A percentile compares a stretch with the other conserved stretches of the same genome.
Evolutionary conservation across 352 stramenopile genomes (phyloP).

Genomic region (Pythium phragmiticola): DNA sequence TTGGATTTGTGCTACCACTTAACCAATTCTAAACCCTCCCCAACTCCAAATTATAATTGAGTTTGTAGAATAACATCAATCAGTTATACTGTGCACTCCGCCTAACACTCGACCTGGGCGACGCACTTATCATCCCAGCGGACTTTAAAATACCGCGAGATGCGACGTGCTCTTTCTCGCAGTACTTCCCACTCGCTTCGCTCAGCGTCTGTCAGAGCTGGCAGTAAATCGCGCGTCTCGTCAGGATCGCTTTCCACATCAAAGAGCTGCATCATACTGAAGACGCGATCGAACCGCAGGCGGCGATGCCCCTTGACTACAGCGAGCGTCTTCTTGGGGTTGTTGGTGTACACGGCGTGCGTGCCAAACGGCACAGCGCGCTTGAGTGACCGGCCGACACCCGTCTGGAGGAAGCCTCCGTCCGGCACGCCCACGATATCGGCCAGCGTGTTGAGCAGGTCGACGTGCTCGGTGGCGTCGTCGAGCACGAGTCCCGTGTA

Average conservation of each 20-base stretch:
- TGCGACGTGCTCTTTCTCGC: constrained; percentile 31
- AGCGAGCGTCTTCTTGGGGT: constrained; percentile 44
- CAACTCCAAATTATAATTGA: neutral
- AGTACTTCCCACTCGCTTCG: constrained; percentile 14
- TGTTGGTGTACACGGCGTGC: constrained; percentile 50
- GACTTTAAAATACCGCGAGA: constrained; percentile 40
- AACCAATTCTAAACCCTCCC: no score
- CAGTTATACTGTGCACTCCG: neutral
- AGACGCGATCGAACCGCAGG: constrained; percentile 40
- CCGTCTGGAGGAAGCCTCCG: constrained; percentile 23
- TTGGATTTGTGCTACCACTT: no score
- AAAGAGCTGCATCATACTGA: constrained; percentile 35
- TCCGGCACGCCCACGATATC: constrained; percentile 27
- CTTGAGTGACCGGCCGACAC: constrained; percentile 36
- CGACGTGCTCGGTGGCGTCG: constrained; percentile 21
- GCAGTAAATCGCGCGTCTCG: constrained; percentile 36
- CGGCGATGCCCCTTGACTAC: constrained; percentile 35
- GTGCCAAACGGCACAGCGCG: constrained; percentile 31
- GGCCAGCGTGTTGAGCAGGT: constrained; percentile 27
- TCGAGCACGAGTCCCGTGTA: constrained; percentile 13
- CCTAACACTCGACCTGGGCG: constrained; percentile 24
- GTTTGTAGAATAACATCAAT: neutral
- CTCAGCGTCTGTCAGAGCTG: constrained; percentile 18
- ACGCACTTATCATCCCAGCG: constrained; percentile 42
- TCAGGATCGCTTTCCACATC: constrained; percentile 40